Conservation (phyloP, 192 early-diverging fungal species). For the Backusella australiensis region DNA sequence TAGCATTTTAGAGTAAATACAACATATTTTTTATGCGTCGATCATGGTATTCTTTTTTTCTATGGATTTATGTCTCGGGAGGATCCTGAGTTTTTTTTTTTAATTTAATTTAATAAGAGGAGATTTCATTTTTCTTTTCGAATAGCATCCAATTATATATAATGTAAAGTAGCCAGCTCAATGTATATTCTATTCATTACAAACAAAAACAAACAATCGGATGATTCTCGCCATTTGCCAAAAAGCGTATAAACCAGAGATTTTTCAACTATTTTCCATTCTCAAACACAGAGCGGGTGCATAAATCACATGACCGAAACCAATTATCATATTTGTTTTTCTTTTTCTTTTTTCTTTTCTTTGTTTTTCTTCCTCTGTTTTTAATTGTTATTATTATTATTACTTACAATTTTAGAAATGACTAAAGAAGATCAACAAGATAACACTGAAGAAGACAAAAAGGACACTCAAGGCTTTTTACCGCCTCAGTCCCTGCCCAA, state of each 20-base stretch:
- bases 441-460: neutral
- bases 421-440: neutral
- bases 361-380: neutral
- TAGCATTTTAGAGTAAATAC: too few relatives aligned
- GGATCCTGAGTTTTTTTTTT: too few relatives aligned
- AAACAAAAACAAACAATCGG: neutral
- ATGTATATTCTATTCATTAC: too few relatives aligned
- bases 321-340: neutral
- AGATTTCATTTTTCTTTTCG: too few relatives aligned
- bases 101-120: too few relatives aligned
- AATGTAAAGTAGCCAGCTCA: too few relatives aligned
- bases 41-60: too few relatives aligned
- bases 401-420: neutral
- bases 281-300: neutral
- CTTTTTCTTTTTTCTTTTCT: neutral
- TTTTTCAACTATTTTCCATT: neutral
- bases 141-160: too few relatives aligned
- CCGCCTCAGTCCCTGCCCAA: slow-evolving; percentile 10
- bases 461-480: neutral
- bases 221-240: neutral
- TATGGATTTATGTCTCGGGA: too few relatives aligned
- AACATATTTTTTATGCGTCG: too few relatives aligned
- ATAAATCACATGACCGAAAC: neutral
- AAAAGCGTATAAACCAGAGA: neutral
- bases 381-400: neutral